Evolutionary conservation across 805 yeast species (phyloP).

Genomic region (Wickerhamomyces rabaulensis): DNA sequence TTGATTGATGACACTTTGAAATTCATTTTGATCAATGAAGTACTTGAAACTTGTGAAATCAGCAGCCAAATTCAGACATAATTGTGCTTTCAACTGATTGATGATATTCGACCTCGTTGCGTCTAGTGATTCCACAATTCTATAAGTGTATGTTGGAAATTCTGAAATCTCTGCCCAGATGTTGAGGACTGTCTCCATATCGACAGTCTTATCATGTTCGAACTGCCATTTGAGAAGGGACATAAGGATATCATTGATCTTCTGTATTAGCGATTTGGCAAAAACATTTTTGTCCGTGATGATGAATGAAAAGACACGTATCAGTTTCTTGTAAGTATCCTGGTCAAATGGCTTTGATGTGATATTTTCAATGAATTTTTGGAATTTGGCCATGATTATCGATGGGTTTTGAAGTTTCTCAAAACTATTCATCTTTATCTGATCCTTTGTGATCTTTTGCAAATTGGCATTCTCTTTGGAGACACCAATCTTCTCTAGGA

Average conservation of each 20-base stretch:
- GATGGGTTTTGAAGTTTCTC: constrained; percentile 2
- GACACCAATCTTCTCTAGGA: constrained; percentile 7
- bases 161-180: constrained; percentile 5
- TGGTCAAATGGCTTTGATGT: background rate
- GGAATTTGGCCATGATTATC: constrained; percentile 3
- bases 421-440: constrained; percentile 4
- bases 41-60: background rate
- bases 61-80: background rate
- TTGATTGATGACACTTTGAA: background rate
- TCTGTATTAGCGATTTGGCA: background rate
- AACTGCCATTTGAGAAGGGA: constrained; percentile 7
- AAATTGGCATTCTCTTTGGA: background rate
- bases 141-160: background rate
- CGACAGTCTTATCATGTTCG: background rate
- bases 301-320: constrained; percentile 5
- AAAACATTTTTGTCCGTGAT: constrained; percentile 10
- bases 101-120: background rate
- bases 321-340: background rate
- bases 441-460: background rate
- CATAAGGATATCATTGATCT: background rate
- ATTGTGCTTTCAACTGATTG: constrained; percentile 2
- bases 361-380: constrained; percentile 1
- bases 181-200: background rate
- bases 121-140: constrained; percentile 9
- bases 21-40: background rate